Evolutionary conservation across 108 stramenopile genomes (phyloP).

Genomic region (Fistulifera solaris): DNA sequence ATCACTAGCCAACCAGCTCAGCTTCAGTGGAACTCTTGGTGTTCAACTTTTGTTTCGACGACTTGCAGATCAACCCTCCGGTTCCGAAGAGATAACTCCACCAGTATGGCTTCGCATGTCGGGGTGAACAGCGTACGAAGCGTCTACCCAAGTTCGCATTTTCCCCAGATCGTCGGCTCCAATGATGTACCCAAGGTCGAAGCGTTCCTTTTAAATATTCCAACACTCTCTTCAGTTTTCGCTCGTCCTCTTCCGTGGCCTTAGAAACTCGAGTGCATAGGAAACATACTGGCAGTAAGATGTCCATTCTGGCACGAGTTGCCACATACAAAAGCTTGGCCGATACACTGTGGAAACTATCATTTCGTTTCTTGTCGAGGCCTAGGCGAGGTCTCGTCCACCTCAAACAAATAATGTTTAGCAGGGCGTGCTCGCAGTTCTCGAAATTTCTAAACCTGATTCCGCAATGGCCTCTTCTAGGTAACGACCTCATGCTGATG

Average conservation of each 20-base stretch:
- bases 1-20: constrained; percentile 18
- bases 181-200: constrained; percentile 5
- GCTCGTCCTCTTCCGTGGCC: constrained; percentile 25
- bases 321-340: constrained; percentile 28
- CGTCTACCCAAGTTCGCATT: constrained; percentile 21
- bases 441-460: constrained; percentile 10
- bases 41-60: constrained; percentile 19
- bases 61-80: constrained; percentile 9
- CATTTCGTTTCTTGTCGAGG: not conserved
- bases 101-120: constrained; percentile 23
- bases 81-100: constrained; percentile 14
- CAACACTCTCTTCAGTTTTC: constrained; percentile 23
- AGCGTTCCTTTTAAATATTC: constrained; percentile 18
- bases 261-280: constrained; percentile 25
- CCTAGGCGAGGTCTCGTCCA: constrained; percentile 4
- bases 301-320: constrained; percentile 24
- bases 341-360: constrained; percentile 22
- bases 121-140: constrained; percentile 16
- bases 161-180: constrained; percentile 5
- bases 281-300: constrained; percentile 20
- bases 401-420: constrained; percentile 26
- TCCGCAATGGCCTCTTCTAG: constrained; percentile 15
- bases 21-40: constrained; percentile 23
- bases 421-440: constrained; percentile 21
- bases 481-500: constrained; percentile 19